Percentiles rank a stretch among this genome's conserved stretches.
Evolutionary conservation across 78 protist genomes (phyloP).

Genomic region (Speleostelium caveatum): DNA sequence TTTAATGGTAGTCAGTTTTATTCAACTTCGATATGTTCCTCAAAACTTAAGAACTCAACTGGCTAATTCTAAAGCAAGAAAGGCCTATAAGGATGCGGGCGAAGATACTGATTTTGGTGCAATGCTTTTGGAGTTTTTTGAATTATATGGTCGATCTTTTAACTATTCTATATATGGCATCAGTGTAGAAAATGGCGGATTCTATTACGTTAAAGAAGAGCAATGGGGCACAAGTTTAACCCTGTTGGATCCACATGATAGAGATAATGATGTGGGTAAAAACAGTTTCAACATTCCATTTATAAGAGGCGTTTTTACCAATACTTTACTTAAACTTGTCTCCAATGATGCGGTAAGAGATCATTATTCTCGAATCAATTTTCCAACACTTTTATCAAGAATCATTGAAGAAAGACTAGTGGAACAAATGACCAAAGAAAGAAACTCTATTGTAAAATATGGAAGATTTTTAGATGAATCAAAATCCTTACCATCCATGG

Average conservation of each 20-base stretch:
- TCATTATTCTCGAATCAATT: conserved; percentile 15
- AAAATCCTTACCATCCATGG: conserved; percentile 1
- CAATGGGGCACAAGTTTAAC: conserved; percentile 44
- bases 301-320: conserved; percentile 46
- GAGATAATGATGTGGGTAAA: conserved; percentile 68
- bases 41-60: neutral
- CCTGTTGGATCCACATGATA: conserved; percentile 56
- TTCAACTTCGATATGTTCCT: conserved; percentile 50
- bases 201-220: conserved; percentile 11
- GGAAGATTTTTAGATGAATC: neutral
- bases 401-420: conserved; percentile 63
- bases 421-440: conserved; percentile 53
- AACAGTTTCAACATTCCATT: conserved; percentile 74
- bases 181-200: conserved; percentile 42
- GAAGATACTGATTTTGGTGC: conserved; percentile 65
- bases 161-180: conserved; percentile 53
- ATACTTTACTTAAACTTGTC: conserved; percentile 21
- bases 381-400: conserved; percentile 50
- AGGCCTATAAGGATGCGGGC: conserved; percentile 31
- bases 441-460: conserved; percentile 23
- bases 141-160: conserved; percentile 56
- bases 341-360: conserved; percentile 41
- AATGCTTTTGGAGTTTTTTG: conserved; percentile 59
- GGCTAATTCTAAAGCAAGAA: neutral
- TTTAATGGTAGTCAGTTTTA: conserved; percentile 84